These are phyloP conservation scores for Aspergillus sclerotiicarbonarius DNA, from an alignment of 495 filamentous ascomycete genomes.

Conservation along the genomic window DNA sequence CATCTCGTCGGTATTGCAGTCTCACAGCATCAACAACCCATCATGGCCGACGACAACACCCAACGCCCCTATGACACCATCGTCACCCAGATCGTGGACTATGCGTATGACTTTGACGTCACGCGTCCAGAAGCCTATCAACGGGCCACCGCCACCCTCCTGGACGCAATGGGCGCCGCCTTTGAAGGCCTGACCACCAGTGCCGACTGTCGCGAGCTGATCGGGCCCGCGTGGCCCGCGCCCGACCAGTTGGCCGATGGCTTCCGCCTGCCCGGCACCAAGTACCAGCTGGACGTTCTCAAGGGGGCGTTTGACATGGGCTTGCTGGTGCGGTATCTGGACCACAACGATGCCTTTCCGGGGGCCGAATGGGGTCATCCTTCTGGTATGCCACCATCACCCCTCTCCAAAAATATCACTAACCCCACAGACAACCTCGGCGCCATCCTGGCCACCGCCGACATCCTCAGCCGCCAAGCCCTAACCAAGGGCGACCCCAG, in stretches of 20 bases:
- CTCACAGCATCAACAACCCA: no score
- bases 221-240: slow-evolving; percentile 27
- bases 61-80: slow-evolving; percentile 16
- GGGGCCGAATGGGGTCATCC: slow-evolving; percentile 43
- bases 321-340: slow-evolving; percentile 33
- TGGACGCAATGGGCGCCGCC: slow-evolving; percentile 33
- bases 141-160: slow-evolving; percentile 21
- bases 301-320: slow-evolving; percentile 43
- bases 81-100: slow-evolving; percentile 18
- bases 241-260: slow-evolving; percentile 21
- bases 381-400: slow-evolving; percentile 2
- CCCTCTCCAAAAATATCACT: no score
- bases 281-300: slow-evolving; percentile 28
- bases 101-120: slow-evolving; percentile 21
- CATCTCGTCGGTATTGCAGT: no score
- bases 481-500: slow-evolving; percentile 5
- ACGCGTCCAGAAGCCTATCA: slow-evolving; percentile 3
- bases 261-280: slow-evolving; percentile 37
- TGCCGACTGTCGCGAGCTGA: slow-evolving; percentile 18
- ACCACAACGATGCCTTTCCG: slow-evolving; percentile 38
- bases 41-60: no score
- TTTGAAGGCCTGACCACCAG: slow-evolving; percentile 26
- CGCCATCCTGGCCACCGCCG: slow-evolving; percentile 33
- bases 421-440: slow-evolving; percentile 36
- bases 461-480: slow-evolving; percentile 17